Evolutionary conservation across 2,329 filamentous ascomycete genomes (phyloP).

Genomic region (Gaeumannomyces tritici): DNA sequence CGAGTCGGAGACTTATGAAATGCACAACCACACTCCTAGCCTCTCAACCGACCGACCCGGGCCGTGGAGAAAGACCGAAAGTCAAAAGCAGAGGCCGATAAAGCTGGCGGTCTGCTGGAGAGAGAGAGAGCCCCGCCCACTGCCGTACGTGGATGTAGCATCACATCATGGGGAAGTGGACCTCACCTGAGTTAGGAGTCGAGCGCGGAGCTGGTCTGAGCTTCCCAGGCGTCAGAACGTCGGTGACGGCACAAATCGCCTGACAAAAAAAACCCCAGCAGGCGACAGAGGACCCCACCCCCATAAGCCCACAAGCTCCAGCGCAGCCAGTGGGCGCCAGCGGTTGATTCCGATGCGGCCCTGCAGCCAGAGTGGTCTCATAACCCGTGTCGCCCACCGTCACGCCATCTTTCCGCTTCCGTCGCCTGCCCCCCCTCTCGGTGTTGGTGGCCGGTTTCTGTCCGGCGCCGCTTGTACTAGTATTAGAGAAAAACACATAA

Average conservation of each 20-base stretch:
- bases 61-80: too few relatives aligned
- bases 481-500: background rate
- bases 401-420: background rate
- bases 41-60: too few relatives aligned
- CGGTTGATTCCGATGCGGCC: too few relatives aligned
- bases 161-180: background rate
- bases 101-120: background rate
- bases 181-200: background rate
- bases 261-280: too few relatives aligned
- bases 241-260: background rate
- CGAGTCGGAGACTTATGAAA: too few relatives aligned
- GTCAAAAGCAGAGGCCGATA: background rate
- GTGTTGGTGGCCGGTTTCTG: background rate
- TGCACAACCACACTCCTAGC: too few relatives aligned
- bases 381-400: background rate
- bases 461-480: background rate
- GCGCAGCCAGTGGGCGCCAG: too few relatives aligned
- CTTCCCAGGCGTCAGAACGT: background rate
- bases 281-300: too few relatives aligned
- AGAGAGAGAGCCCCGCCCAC: too few relatives aligned
- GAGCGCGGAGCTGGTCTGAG: too few relatives aligned
- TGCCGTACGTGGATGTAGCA: too few relatives aligned
- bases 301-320: too few relatives aligned
- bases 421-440: background rate
- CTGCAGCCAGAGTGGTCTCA: background rate